Conservation (phyloP, 257 asterid genomes). For the Solanum pinnatisectum region DNA sequence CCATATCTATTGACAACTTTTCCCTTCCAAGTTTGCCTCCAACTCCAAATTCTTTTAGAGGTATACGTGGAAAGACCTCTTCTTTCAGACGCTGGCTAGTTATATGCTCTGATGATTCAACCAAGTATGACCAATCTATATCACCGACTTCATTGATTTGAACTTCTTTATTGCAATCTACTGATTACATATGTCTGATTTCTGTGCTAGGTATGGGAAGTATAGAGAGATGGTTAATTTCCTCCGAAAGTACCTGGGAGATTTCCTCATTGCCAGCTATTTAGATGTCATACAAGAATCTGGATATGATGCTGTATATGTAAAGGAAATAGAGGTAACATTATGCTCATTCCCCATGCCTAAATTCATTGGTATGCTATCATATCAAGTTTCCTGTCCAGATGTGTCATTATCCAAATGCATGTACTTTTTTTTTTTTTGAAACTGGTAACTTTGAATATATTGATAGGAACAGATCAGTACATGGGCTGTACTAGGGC, state of each 20-base stretch:
- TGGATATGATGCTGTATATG: slow-evolving; percentile 60
- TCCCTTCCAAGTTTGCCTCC: slow-evolving; percentile 62
- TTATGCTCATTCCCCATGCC: background rate
- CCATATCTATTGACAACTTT: slow-evolving; percentile 44
- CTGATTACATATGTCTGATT: background rate
- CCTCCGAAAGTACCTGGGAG: slow-evolving; percentile 96
- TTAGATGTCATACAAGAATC: slow-evolving; percentile 70
- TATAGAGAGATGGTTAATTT: slow-evolving; percentile 59
- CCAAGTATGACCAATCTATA: slow-evolving; percentile 32
- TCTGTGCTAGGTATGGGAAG: slow-evolving; percentile 53
- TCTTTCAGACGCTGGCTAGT: slow-evolving; percentile 81
- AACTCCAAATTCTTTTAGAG: slow-evolving; percentile 71
- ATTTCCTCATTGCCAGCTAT: slow-evolving; percentile 80
- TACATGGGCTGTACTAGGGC: background rate
- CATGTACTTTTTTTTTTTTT: background rate
- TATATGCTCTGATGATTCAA: slow-evolving; percentile 76
- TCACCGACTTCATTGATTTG: background rate
- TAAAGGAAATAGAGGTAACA: slow-evolving; percentile 83
- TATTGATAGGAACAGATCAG: background rate
- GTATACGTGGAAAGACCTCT: slow-evolving; percentile 72
- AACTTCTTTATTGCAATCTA: background rate
- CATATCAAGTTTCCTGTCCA: background rate
- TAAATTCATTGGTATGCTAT: background rate
- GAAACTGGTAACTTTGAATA: background rate
- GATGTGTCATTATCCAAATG: background rate